Conservation (phyloP, 2,329 filamentous ascomycete genomes). For the Colletotrichum godetiae region DNA sequence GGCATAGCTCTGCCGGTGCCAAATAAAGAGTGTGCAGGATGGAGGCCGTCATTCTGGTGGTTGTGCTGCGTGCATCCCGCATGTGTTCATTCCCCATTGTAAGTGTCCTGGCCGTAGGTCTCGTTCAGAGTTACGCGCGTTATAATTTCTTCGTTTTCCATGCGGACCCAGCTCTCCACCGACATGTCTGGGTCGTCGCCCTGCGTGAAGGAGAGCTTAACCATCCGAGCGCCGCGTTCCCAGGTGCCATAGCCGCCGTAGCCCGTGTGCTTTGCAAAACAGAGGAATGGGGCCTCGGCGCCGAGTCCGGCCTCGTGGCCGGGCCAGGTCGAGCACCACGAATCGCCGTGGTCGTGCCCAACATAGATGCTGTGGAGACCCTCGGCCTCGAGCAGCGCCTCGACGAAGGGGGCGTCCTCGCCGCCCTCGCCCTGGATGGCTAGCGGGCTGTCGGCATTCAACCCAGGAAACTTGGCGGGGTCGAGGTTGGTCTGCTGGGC, state of each 20-base stretch:
- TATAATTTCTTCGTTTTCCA: conserved; percentile 66
- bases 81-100: conserved; percentile 43
- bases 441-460: conserved; percentile 42
- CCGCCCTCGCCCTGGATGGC: conserved; percentile 45
- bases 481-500: conserved; percentile 39
- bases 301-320: conserved; percentile 30
- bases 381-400: conserved; percentile 57
- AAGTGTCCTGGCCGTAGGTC: conserved; percentile 68
- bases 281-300: conserved; percentile 53
- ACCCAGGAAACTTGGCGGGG: conserved; percentile 48
- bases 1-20: background rate
- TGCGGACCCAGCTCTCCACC: conserved; percentile 70
- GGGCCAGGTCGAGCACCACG: conserved; percentile 54
- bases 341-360: conserved; percentile 68
- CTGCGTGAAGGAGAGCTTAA: conserved; percentile 35
- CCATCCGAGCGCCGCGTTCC: conserved; percentile 66
- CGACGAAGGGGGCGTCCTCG: conserved; percentile 63
- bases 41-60: background rate
- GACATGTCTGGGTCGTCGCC: conserved; percentile 51
- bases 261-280: conserved; percentile 74
- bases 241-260: conserved; percentile 77
- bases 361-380: conserved; percentile 61
- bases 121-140: conserved; percentile 66
- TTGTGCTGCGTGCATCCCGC: background rate
- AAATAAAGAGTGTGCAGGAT: background rate